These are phyloP conservation scores for Pseudopediastrum boryanum DNA, from an alignment of 139 green algal species.

Conservation along the genomic window DNA sequence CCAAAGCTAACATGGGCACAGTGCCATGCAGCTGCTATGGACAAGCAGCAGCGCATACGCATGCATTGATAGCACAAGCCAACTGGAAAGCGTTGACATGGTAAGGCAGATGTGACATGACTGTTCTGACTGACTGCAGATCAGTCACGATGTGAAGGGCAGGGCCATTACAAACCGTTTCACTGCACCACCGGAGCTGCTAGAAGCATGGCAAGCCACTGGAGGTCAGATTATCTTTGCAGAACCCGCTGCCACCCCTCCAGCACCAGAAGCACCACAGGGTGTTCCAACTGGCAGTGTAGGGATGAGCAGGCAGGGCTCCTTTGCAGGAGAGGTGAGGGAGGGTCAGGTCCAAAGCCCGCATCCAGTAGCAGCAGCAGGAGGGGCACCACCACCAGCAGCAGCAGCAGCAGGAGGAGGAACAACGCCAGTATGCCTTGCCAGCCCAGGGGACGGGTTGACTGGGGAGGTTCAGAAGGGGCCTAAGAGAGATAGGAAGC, in stretches of 20 bases:
- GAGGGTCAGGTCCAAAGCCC: background rate
- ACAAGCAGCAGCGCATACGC: background rate
- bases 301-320: background rate
- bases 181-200: constrained; percentile 41
- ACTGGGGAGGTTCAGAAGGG: background rate
- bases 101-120: background rate
- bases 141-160: constrained; percentile 32
- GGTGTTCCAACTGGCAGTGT: background rate
- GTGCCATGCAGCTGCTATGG: background rate
- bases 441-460: constrained; percentile 27
- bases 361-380: background rate
- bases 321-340: background rate
- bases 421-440: constrained; percentile 32
- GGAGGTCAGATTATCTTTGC: too few species aligned
- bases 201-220: constrained; percentile 19
- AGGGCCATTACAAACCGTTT: constrained; percentile 48
- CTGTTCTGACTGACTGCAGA: constrained; percentile 1
- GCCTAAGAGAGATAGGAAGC: background rate
- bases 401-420: constrained; percentile 14
- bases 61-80: background rate
- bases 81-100: background rate
- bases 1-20: background rate
- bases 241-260: background rate
- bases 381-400: background rate
- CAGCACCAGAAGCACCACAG: constrained; percentile 3